Conservation (phyloP, 2,329 filamentous ascomycete species). For the Fusarium mangiferae region DNA sequence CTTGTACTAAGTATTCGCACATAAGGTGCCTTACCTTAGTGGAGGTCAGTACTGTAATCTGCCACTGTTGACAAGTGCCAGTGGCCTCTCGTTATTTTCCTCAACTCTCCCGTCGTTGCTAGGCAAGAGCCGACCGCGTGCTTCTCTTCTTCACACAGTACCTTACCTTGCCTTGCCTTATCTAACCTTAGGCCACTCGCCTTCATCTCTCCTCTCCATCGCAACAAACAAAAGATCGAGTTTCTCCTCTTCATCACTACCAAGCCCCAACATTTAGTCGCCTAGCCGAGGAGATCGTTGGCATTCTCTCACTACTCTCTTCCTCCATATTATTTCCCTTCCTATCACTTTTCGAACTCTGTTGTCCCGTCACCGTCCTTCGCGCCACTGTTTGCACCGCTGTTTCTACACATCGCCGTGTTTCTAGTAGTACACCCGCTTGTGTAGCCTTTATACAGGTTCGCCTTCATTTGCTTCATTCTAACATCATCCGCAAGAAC, state of each 20-base stretch:
- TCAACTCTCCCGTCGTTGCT: neutral
- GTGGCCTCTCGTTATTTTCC: neutral
- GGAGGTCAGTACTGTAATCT: neutral
- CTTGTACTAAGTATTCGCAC: too few species aligned
- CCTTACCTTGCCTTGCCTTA: neutral
- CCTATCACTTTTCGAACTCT: neutral
- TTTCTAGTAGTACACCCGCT: neutral
- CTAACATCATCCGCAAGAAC: neutral
- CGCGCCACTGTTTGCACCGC: neutral
- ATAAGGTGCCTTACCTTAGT: too few species aligned
- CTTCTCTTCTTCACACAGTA: neutral
- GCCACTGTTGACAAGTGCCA: neutral
- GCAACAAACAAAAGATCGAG: neutral
- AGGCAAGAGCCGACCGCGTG: neutral
- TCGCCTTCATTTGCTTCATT: neutral
- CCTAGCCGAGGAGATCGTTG: neutral
- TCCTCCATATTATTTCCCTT: neutral
- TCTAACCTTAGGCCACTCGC: too few species aligned
- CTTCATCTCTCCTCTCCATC: neutral
- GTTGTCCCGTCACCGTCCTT: neutral
- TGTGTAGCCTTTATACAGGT: neutral
- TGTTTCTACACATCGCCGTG: neutral
- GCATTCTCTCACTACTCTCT: neutral
- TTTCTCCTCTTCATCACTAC: neutral
- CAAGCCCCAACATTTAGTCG: neutral